Base-by-base conservation (phyloP, 148 eudicot genomes). In the Diospyros lotus region DNA sequence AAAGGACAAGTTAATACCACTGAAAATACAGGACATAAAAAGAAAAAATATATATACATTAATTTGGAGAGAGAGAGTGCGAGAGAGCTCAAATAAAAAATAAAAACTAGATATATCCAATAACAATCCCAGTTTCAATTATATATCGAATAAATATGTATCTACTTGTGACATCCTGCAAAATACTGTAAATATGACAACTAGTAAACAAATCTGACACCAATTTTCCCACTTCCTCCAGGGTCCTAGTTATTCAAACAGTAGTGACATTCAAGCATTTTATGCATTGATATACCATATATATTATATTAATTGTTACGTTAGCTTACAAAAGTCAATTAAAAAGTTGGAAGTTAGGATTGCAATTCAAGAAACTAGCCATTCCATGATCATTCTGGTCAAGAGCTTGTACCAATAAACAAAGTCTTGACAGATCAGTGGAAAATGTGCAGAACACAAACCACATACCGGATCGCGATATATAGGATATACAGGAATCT, bases 401-500 rank as follows among this genome's bases (percentile, higher is more conserved):
- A 51, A 43, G 46, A 45, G 13, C 14, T 50, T 51, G 28, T 17
- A 48, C 8, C 4, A 68, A 50, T 46, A 14, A 8, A 1, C 9
- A 2, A 45, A 10, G 3, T 66, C 9, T 7, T 9, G 10, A 44
- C 10, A 55, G 4, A 41, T 60, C 4, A 67, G 69, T 67, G 58
- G 43, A 46, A 42, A 38, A 72, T 51, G 28, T 42, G 53, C 55
- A 42, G 67, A 75, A 68, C 15, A 54, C 2, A 67, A 62, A 15
- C 42, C 40, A 76, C 99, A 85, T 72, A 95, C 99, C 60, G 98
- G 99, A 77, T 95, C 99, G 83, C 99, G 84, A 74, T 95, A 95
- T 43, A 89, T 63, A 13, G 99, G 98, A 83, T 86, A 89, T 12
- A 95, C 86, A 4, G 99, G 96, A 76, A 95, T 74, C 82, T 93